Evolutionary conservation across 345 rosid species (phyloP), one percentile per base, ranked within the genome.

Genomic region (Citrus australasica): DNA sequence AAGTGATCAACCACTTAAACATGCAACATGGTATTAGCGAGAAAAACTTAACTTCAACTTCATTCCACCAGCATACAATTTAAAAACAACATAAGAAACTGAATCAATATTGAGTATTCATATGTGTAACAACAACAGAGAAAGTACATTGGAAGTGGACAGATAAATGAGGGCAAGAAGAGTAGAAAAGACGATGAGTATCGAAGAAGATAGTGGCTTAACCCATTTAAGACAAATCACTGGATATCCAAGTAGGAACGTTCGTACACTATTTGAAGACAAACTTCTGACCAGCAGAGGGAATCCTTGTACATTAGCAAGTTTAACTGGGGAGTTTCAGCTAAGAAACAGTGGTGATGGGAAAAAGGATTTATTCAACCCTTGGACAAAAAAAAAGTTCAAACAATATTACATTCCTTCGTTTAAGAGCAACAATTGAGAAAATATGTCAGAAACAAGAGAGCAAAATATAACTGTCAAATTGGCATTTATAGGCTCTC

Each of bases 1-100:
- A n/a, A 69, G 33, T 56, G 24, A 59, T 76, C n/a, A 84, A 74
- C 78, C 81, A 75, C 58, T 51, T 59, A 56, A 56, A 74, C 75
- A 48, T 69, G 64, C 35, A 2, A 42, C 2, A 70, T 65, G 78
- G 56, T 60, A 30, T 77, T n/a, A 72, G 27, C 67, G 11, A 69
- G 56, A 16, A 67, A 58, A 79, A 48, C 61, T 33, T 30, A 24
- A 71, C 30, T 56, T 67, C 67, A 69, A 48, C 28, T 35, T 27
- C 58, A 67, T 51, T 51, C 37, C 24, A 65, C 51, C 22, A 40
- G 38, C 40, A 25, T 71, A 25, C 68, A 42, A 28, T 74, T 21
- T 46, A 25, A 22, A 40, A 62, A 66, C 51, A 33, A 30, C 55
- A 53, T 16, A 53, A 16, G 51, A 66, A 33, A 65, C 69, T 10